These are phyloP conservation scores for Cryomyces minteri DNA, from an alignment of 495 filamentous ascomycete species.

Conservation along the genomic window DNA sequence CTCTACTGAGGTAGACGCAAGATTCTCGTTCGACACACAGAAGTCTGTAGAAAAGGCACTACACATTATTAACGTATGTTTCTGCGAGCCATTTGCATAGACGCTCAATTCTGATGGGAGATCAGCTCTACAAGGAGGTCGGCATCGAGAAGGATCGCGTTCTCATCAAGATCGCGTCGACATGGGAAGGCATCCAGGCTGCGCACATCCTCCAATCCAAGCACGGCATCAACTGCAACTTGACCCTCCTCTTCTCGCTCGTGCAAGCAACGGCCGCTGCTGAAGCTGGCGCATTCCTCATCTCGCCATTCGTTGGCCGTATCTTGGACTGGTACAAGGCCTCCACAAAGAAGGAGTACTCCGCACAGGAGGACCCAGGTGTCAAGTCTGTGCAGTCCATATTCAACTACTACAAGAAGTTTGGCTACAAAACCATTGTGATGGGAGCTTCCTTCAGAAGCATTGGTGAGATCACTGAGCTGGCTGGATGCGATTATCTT, in stretches of 20 bases:
- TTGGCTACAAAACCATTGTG: conserved; percentile 94
- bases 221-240: conserved; percentile 92
- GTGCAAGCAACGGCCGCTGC: conserved; percentile 92
- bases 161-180: conserved; percentile 77
- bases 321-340: conserved; percentile 99
- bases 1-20: conserved; percentile 94
- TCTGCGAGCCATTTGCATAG: neutral
- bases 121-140: conserved; percentile 74
- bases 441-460: conserved; percentile 99
- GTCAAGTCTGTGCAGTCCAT: conserved; percentile 89
- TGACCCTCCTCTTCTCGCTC: conserved; percentile 97
- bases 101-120: neutral
- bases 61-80: conserved; percentile 78
- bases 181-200: conserved; percentile 96
- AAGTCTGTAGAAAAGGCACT: conserved; percentile 88
- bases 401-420: conserved; percentile 99
- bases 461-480: conserved; percentile 88
- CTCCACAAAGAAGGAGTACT: conserved; percentile 79
- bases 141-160: conserved; percentile 88
- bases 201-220: conserved; percentile 84
- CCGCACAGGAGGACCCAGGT: conserved; percentile 79
- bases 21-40: conserved; percentile 89
- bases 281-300: conserved; percentile 93
- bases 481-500: conserved; percentile 95
- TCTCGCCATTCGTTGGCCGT: conserved; percentile 97